Evolutionary conservation across 495 filamentous ascomycete species (phyloP).

Genomic region (Podospora fimiseda): DNA sequence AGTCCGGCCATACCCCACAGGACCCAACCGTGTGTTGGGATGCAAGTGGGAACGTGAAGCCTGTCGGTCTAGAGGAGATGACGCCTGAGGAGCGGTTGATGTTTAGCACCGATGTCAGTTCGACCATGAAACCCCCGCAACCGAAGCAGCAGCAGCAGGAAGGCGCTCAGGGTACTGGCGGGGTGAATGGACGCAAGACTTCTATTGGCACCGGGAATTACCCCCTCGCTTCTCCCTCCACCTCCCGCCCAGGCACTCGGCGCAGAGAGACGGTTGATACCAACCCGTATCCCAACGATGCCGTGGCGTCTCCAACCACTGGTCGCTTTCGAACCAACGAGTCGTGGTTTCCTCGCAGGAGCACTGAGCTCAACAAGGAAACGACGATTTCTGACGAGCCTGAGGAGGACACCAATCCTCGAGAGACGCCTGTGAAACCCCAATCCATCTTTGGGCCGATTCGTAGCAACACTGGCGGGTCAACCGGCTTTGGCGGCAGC

Average conservation of each 20-base stretch:
- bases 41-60: conserved; percentile 60
- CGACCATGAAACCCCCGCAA: conserved; percentile 77
- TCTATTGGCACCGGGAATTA: conserved; percentile 58
- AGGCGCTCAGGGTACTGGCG: conserved; percentile 40
- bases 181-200: conserved; percentile 59
- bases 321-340: conserved; percentile 46
- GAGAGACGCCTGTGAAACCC: conserved; percentile 29
- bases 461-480: conserved; percentile 57
- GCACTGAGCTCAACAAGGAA: conserved; percentile 48
- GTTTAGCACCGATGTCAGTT: conserved; percentile 85
- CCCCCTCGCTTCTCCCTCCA: conserved; percentile 55
- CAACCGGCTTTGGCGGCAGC: conserved; percentile 32
- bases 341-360: conserved; percentile 63
- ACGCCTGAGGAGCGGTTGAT: conserved; percentile 77
- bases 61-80: conserved; percentile 70
- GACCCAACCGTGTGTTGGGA: conserved; percentile 83
- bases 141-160: conserved; percentile 58
- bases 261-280: conserved; percentile 87
- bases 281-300: conserved; percentile 52
- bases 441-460: conserved; percentile 53
- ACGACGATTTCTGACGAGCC: conserved; percentile 41
- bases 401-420: conserved; percentile 28
- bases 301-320: conserved; percentile 45
- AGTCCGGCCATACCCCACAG: conserved; percentile 51
- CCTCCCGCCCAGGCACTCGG: conserved; percentile 61